phyloP scores from a whole-genome alignment of 805 yeast species.

The Zygotorulaspora florentina region DNA sequence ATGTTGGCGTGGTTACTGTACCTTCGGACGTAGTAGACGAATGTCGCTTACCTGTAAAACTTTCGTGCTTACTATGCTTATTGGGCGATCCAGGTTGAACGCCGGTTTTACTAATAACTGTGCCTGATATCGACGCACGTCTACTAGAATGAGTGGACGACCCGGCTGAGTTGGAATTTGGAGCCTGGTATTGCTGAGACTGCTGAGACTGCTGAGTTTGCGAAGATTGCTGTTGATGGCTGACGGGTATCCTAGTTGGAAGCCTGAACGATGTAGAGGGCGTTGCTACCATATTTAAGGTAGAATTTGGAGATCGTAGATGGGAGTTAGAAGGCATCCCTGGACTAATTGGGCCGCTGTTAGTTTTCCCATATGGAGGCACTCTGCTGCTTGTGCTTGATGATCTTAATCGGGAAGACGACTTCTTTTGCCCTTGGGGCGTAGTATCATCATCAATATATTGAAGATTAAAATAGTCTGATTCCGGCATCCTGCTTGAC shows the following conservation, averaged over 20 bases:
- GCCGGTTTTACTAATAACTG: constrained; percentile 4
- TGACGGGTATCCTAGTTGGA: constrained; percentile 9
- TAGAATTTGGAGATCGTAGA: constrained; percentile 11
- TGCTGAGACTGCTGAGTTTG: constrained; percentile 10
- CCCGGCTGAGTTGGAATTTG: constrained; percentile 11
- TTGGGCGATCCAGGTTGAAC: constrained; percentile 10
- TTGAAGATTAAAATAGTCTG: constrained; percentile 13
- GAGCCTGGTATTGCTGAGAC: constrained; percentile 5
- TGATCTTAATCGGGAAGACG: constrained; percentile 10
- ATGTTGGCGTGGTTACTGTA: constrained; percentile 18
- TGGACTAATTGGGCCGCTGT: constrained; percentile 8
- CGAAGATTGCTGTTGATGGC: constrained; percentile 5
- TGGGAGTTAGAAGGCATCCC: constrained; percentile 7
- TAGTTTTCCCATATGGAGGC: constrained; percentile 7
- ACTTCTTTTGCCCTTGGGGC: constrained; percentile 8
- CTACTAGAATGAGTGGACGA: constrained; percentile 21
- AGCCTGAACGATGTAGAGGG: constrained; percentile 12
- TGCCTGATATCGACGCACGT: constrained; percentile 20
- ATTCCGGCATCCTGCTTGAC: constrained; percentile 8
- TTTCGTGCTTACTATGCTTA: constrained; percentile 8
- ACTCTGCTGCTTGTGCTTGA: constrained; percentile 11
- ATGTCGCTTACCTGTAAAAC: constrained; percentile 8
- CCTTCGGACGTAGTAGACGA: constrained; percentile 13
- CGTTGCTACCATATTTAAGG: constrained; percentile 4
- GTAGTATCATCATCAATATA: constrained; percentile 7